Conservation (phyloP, 768 basidiomycete genomes). For the Sporobolomyces pararoseus region DNA sequence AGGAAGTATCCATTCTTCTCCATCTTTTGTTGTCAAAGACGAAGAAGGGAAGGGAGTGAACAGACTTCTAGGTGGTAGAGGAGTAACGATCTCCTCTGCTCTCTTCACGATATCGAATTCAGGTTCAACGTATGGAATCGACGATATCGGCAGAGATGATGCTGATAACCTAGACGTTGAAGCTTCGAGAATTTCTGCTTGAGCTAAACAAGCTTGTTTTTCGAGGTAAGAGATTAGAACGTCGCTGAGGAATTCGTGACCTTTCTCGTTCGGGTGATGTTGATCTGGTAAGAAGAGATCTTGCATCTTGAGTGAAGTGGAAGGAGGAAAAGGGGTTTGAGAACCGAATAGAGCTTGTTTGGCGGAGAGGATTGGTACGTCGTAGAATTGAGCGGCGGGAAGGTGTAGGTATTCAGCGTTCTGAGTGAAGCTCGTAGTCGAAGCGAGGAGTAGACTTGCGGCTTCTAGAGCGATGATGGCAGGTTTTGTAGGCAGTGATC, state of each 20-base stretch:
- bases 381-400: slow-evolving; percentile 89
- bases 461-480: slow-evolving; percentile 78
- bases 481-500: slow-evolving; percentile 72
- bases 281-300: slow-evolving; percentile 72
- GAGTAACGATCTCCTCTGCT: slow-evolving; percentile 3
- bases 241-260: slow-evolving; percentile 82
- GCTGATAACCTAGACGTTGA: not conserved
- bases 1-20: slow-evolving; percentile 10
- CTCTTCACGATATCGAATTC: slow-evolving; percentile 10
- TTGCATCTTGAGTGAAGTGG: slow-evolving; percentile 64
- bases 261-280: slow-evolving; percentile 60
- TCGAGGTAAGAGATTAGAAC: slow-evolving; percentile 82
- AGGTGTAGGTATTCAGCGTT: slow-evolving; percentile 86
- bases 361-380: slow-evolving; percentile 72
- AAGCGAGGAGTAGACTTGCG: slow-evolving; percentile 78
- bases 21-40: not conserved
- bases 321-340: slow-evolving; percentile 11
- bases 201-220: slow-evolving; percentile 67
- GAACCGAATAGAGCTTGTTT: slow-evolving; percentile 37
- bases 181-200: slow-evolving; percentile 7
- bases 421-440: slow-evolving; percentile 74
- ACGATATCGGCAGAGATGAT: not conserved
- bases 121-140: slow-evolving; percentile 24
- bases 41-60: slow-evolving; percentile 24
- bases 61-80: slow-evolving; percentile 20